phyloP scores from a whole-genome alignment of 2,329 filamentous ascomycete species.

The Cladophialophora carrionii region DNA sequence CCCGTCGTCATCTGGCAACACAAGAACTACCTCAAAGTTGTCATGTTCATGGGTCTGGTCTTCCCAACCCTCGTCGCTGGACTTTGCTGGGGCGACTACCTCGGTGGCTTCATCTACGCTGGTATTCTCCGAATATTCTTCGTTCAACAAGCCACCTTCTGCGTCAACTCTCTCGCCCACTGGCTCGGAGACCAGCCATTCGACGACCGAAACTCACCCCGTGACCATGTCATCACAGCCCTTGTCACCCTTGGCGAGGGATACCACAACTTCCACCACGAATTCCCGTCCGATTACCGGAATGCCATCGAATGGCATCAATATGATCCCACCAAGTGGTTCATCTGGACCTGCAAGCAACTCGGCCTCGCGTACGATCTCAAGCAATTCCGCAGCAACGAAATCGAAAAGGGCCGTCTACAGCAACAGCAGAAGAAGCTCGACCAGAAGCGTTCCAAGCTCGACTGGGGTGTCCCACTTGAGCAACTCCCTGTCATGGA shows the following conservation, averaged over 20 bases:
- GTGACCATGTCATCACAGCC: constrained; percentile 84
- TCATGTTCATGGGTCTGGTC: constrained; percentile 74
- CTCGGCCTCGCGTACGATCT: constrained; percentile 82
- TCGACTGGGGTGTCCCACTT: constrained; percentile 85
- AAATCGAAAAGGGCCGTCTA: constrained; percentile 88
- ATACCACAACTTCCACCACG: constrained; percentile 96
- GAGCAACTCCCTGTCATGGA: constrained; percentile 83
- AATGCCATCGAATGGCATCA: constrained; percentile 90
- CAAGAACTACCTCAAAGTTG: constrained; percentile 79
- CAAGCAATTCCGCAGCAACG: constrained; percentile 88
- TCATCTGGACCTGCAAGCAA: constrained; percentile 82
- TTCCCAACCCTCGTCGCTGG: constrained; percentile 77
- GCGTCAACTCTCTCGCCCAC: constrained; percentile 87
- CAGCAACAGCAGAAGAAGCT: constrained; percentile 93
- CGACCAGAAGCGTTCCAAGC: constrained; percentile 77
- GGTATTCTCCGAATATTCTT: constrained; percentile 87
- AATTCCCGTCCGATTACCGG: constrained; percentile 90
- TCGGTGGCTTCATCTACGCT: constrained; percentile 80
- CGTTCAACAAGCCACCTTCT: constrained; percentile 90
- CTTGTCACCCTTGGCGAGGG: constrained; percentile 84
- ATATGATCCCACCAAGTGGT: constrained; percentile 91
- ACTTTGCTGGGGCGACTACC: constrained; percentile 78
- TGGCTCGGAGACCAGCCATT: constrained; percentile 92
- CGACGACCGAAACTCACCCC: constrained; percentile 87
- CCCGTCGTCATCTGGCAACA: constrained; percentile 85